Percentiles rank a stretch among this genome's conserved stretches.
Conservation (phyloP, 2,329 filamentous ascomycete genomes). For the Paraphoma sp. region DNA sequence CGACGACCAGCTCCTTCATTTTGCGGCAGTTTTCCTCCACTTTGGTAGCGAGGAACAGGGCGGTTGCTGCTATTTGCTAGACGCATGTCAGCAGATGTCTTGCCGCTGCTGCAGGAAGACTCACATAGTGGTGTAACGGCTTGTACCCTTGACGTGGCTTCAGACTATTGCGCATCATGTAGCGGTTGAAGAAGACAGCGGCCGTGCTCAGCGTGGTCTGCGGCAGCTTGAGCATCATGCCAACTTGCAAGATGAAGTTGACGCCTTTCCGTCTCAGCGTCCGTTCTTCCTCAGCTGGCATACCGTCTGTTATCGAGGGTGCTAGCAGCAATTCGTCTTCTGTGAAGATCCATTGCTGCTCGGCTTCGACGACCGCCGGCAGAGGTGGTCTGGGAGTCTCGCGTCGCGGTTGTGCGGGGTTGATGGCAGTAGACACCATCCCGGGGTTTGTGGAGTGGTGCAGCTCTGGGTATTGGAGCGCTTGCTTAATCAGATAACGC, state of each 20-base stretch:
- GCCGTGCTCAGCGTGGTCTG: slow-evolving; percentile 93
- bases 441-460: slow-evolving; percentile 3
- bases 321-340: slow-evolving; percentile 81
- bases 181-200: slow-evolving; percentile 92
- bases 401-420: slow-evolving; percentile 26
- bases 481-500: not conserved
- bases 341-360: slow-evolving; percentile 88
- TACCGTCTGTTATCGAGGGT: slow-evolving; percentile 83
- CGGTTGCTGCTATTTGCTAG: slow-evolving; percentile 83
- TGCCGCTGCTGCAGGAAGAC: slow-evolving; percentile 12
- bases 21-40: slow-evolving; percentile 97
- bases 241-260: slow-evolving; percentile 95
- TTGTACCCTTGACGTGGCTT: slow-evolving; percentile 69
- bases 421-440: slow-evolving; percentile 40
- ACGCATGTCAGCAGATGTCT: slow-evolving; percentile 9
- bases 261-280: slow-evolving; percentile 86
- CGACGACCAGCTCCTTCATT: slow-evolving; percentile 92
- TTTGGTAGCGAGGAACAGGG: slow-evolving; percentile 94
- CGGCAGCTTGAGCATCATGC: slow-evolving; percentile 88
- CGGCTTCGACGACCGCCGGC: slow-evolving; percentile 60
- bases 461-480: not conserved
- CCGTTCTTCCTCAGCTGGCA: slow-evolving; percentile 78
- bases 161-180: slow-evolving; percentile 90
- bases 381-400: slow-evolving; percentile 47
- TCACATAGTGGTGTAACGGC: slow-evolving; percentile 82